phyloP scores from a whole-genome alignment of 495 filamentous ascomycete species.

The Penicillium arizonense region DNA sequence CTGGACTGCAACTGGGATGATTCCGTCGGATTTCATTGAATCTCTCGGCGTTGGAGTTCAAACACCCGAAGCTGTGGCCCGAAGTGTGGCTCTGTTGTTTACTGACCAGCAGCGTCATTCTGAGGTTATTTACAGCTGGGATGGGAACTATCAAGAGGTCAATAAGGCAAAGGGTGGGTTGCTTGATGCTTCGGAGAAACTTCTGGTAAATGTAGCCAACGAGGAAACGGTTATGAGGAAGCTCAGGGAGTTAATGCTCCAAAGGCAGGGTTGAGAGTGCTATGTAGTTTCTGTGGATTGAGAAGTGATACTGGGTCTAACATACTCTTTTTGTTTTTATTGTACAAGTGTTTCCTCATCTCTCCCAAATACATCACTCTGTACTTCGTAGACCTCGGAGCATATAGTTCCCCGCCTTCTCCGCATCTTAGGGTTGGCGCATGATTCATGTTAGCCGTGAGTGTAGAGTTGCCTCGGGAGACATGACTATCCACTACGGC shows the following conservation, averaged over 20 bases:
- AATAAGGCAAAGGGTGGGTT: slow-evolving; percentile 32
- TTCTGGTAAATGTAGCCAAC: slow-evolving; percentile 11
- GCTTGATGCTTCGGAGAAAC: slow-evolving; percentile 9
- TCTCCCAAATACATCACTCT: too few relatives aligned
- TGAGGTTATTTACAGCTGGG: slow-evolving; percentile 38
- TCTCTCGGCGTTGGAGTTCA: slow-evolving; percentile 28
- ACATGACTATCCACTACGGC: neutral
- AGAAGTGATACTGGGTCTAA: neutral
- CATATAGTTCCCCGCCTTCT: slow-evolving; percentile 8
- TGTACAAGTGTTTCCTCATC: too few relatives aligned
- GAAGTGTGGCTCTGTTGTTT: slow-evolving; percentile 35
- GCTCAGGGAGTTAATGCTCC: neutral
- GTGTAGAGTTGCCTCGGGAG: neutral
- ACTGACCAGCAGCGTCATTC: slow-evolving; percentile 31
- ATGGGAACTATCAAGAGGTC: slow-evolving; percentile 36
- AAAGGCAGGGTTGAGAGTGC: too few relatives aligned
- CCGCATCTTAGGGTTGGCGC: slow-evolving; percentile 5
- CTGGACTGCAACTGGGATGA: slow-evolving; percentile 40
- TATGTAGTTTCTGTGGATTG: too few relatives aligned
- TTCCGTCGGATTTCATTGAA: slow-evolving; percentile 19
- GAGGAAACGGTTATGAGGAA: slow-evolving; percentile 17
- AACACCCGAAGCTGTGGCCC: slow-evolving; percentile 33
- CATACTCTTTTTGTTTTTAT: too few relatives aligned
- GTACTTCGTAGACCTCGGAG: too few relatives aligned
- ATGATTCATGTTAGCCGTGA: slow-evolving; percentile 1